Evolutionary conservation across 208 protist genomes (phyloP).

Genomic region (Acanthamoeba castellanii): DNA sequence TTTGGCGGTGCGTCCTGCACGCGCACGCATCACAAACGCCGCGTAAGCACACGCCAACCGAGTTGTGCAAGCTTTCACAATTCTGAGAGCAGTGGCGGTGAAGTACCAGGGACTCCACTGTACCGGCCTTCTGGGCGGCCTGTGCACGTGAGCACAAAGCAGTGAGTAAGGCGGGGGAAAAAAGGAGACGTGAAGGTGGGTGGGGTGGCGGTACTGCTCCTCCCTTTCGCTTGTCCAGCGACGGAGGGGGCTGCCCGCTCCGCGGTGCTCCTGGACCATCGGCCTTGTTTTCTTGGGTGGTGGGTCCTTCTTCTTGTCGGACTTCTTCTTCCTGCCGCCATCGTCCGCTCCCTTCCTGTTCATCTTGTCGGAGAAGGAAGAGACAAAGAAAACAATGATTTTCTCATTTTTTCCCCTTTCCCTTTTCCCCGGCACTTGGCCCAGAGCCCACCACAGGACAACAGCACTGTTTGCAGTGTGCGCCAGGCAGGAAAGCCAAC

Average conservation of each 20-base stretch:
- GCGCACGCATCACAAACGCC: neutral
- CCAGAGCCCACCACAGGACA: too few species aligned
- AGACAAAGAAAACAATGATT: neutral
- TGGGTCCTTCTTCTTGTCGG: conserved; percentile 70
- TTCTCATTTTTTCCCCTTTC: neutral
- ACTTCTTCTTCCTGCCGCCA: conserved; percentile 55
- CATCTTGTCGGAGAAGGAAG: neutral
- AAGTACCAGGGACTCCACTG: neutral
- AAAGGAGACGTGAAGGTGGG: neutral
- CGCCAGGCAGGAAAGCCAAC: neutral
- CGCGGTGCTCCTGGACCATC: neutral
- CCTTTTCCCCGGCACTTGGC: too few species aligned
- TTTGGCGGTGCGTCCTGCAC: conserved; percentile 47
- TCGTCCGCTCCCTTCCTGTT: conserved; percentile 67
- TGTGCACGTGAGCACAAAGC: neutral
- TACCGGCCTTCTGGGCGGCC: neutral
- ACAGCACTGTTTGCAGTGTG: neutral
- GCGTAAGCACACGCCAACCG: too few species aligned
- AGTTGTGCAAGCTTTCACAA: too few species aligned
- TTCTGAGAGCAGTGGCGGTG: neutral
- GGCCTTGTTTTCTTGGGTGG: neutral
- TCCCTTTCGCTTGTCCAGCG: conserved; percentile 55
- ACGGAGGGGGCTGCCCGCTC: neutral
- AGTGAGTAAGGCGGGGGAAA: neutral
- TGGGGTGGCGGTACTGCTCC: neutral